Evolutionary conservation across 768 basidiomycete genomes (phyloP).

Genomic region (Naganishia onofrii): DNA sequence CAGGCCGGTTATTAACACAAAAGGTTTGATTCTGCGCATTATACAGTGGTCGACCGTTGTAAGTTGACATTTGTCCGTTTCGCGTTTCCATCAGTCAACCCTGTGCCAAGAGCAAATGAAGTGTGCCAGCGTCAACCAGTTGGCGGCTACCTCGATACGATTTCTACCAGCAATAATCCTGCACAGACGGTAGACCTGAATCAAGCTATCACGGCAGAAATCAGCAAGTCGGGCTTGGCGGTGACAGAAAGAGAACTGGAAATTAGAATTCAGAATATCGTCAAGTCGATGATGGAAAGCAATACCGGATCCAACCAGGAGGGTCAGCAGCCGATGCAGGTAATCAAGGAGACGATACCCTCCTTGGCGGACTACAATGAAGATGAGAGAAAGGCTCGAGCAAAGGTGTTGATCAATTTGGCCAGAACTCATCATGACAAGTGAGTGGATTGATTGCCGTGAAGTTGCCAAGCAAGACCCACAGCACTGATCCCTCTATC

Average conservation of each 20-base stretch:
- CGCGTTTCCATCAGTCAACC: constrained; percentile 56
- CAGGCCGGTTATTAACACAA: constrained; percentile 72
- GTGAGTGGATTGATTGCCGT: constrained; percentile 55
- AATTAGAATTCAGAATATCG: constrained; percentile 24
- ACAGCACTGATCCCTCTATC: constrained; percentile 5
- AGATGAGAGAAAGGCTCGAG: constrained; percentile 74
- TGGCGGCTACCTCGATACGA: constrained; percentile 36
- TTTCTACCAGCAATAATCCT: too few relatives aligned
- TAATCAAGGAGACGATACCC: constrained; percentile 57
- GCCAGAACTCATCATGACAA: constrained; percentile 78
- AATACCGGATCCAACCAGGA: constrained; percentile 65
- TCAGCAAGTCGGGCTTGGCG: not conserved
- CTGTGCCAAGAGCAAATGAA: constrained; percentile 51
- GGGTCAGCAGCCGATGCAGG: constrained; percentile 60
- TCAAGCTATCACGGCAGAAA: not conserved
- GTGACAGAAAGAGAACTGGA: constrained; percentile 26
- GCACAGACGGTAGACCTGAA: not conserved
- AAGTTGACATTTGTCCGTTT: constrained; percentile 56
- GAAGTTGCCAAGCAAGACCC: not conserved
- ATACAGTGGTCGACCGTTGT: constrained; percentile 36
- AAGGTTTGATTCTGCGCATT: constrained; percentile 56
- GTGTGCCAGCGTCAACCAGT: constrained; percentile 43
- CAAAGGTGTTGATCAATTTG: constrained; percentile 76
- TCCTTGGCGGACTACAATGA: constrained; percentile 62
- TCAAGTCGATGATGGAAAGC: constrained; percentile 55